Base-by-base conservation (phyloP, 495 filamentous ascomycete genomes). In the Neurospora sublineolata region DNA sequence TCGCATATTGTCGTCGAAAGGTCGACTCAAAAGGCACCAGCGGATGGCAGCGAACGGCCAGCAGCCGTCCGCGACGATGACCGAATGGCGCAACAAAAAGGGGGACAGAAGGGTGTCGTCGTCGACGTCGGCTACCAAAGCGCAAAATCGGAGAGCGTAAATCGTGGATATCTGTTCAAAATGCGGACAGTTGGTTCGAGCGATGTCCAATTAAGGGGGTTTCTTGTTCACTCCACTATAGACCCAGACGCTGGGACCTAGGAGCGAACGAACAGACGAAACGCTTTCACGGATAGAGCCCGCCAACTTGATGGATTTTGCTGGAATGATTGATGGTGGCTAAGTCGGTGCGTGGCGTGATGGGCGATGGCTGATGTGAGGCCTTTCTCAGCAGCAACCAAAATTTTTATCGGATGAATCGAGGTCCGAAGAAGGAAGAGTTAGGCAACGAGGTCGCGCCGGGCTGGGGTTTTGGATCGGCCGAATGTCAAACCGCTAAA, bases 171-270 rank as follows among this genome's bases (percentile, higher is more conserved):
- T 37, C 33, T 64, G 23, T 64, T 71, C 75, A 74, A 70, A 74
- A 52, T 40, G n/a, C n/a, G 52, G n/a, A 23, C 36, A 12, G 69
- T 20, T 41, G 27, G 70, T 37, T 38, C 12, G 67, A 44, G 37
- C 69, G 76, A 86, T 84, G 83, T 78, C 86, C 83, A 94, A 83
- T 97, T 98, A 99, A 86, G 95, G 95, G 79, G 95, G 95, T 87
- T 95, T 94, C 86, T 93, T 95, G 86, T 94, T 92, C 86, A 91
- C 93, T 90, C 95, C 94, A 86, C 89, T 88, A 84, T 95, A 94
- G 87, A 93, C 92, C 93, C 94, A 90, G 84, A 88, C 87, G 77
- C 89, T 88, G 80, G 95, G 94, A 86, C 93, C 93, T 77, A 96
- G 91, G 82, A 97, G 93, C 87, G 94, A 94, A 87, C 92, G 91